These are phyloP conservation scores for Crithidia thermophila DNA, from an alignment of 208 protist species.

Conservation along the genomic window DNA sequence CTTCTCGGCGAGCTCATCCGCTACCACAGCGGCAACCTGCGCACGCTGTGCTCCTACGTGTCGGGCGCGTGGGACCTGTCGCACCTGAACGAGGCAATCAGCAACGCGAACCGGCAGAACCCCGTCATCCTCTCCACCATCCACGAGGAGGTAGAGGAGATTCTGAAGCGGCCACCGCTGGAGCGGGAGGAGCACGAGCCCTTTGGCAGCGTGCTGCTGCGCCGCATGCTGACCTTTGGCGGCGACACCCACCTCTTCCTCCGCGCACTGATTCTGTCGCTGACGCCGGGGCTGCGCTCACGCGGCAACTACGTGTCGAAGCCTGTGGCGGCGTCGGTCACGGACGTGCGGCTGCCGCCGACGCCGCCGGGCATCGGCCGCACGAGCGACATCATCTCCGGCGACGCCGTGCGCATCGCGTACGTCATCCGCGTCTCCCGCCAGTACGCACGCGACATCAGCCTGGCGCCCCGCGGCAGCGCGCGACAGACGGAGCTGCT, in stretches of 20 bases:
- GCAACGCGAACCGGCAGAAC: conserved; percentile 32
- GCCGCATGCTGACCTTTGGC: conserved; percentile 53
- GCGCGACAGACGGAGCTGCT: conserved; percentile 14
- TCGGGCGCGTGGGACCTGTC: conserved; percentile 31
- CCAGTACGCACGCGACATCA: conserved; percentile 24
- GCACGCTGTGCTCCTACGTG: conserved; percentile 53
- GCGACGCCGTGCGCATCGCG: conserved; percentile 51
- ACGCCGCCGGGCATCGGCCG: conserved; percentile 33
- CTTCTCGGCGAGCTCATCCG: conserved; percentile 70
- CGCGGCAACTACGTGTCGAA: conserved; percentile 67
- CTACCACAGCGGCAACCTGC: conserved; percentile 70
- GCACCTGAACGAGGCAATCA: conserved; percentile 50
- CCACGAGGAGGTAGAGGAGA: conserved; percentile 41
- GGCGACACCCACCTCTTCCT: conserved; percentile 66
- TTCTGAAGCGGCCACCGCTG: conserved; percentile 58
- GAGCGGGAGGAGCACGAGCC: conserved; percentile 71
- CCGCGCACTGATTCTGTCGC: conserved; percentile 63
- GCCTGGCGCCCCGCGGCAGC: conserved; percentile 8
- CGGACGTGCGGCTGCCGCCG: conserved; percentile 27
- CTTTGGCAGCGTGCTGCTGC: conserved; percentile 72
- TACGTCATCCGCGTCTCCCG: conserved; percentile 55
- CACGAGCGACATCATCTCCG: conserved; percentile 61
- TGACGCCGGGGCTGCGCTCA: conserved; percentile 75
- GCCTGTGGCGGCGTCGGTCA: conserved; percentile 16
- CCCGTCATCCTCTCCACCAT: conserved; percentile 24